Evolutionary conservation across 768 basidiomycete genomes (phyloP).

Genomic region (Xanthoconium stramineum): DNA sequence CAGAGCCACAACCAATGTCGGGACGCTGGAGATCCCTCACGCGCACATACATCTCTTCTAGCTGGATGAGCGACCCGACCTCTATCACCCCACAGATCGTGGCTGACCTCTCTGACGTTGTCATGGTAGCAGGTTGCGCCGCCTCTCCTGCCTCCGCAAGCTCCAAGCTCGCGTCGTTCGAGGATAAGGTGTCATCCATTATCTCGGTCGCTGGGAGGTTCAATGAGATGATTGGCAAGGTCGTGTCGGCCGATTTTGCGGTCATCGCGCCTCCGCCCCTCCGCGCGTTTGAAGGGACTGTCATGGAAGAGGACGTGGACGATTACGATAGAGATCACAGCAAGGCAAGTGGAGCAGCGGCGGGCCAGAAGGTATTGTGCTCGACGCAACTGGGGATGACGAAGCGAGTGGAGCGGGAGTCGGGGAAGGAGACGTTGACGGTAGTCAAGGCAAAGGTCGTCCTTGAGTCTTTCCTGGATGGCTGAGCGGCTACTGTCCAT

Average conservation of each 20-base stretch:
- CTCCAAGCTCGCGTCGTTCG: background rate
- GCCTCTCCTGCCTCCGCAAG: background rate
- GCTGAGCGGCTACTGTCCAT: too few species aligned
- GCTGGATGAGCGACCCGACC: background rate
- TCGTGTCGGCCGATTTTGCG: background rate
- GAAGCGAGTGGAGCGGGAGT: background rate
- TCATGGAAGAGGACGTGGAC: conserved; percentile 7
- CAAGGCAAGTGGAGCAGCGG: background rate
- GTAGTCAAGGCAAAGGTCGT: too few species aligned
- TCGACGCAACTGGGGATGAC: background rate
- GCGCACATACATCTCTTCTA: background rate
- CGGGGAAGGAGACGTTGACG: background rate
- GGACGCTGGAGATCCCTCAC: conserved; percentile 3
- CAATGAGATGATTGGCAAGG: too few species aligned
- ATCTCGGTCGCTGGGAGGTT: too few species aligned
- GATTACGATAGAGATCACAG: too few species aligned
- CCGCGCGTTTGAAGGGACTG: background rate
- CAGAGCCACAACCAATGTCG: too few species aligned
- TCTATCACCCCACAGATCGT: background rate
- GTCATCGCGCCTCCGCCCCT: background rate
- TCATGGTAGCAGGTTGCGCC: conserved; percentile 8
- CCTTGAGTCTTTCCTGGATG: too few species aligned
- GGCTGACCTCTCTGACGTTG: conserved; percentile 2
- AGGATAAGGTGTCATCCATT: background rate
- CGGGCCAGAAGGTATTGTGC: conserved; percentile 10